Conservation (phyloP, 164 flowering plant species). For the Pachysandra terminalis region DNA sequence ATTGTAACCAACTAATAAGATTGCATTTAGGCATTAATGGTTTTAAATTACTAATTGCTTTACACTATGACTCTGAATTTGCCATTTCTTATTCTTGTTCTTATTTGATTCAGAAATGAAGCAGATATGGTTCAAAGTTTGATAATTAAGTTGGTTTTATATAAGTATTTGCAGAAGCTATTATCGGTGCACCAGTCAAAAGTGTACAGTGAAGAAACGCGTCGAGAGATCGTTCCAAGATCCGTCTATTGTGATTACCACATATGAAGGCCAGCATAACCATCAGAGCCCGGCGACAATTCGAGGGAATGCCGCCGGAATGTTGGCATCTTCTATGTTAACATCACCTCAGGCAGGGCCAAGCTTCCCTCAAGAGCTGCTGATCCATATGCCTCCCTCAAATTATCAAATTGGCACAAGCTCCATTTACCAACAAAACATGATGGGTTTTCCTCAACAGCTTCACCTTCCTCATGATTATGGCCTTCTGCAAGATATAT, state of each 20-base stretch:
- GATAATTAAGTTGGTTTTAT: no score
- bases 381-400: slow-evolving; percentile 33
- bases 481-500: slow-evolving; percentile 53
- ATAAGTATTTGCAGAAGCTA: slow-evolving; percentile 92
- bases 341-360: slow-evolving; percentile 22
- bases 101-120: neutral
- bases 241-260: slow-evolving; percentile 77
- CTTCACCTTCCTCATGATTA: slow-evolving; percentile 30
- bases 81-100: neutral
- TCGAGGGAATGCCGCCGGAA: slow-evolving; percentile 47
- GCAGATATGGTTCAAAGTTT: no score
- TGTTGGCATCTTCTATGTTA: slow-evolving; percentile 41
- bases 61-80: neutral
- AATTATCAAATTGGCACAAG: slow-evolving; percentile 10
- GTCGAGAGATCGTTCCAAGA: slow-evolving; percentile 85
- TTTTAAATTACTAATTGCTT: neutral
- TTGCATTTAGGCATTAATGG: neutral
- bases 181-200: slow-evolving; percentile 87
- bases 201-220: slow-evolving; percentile 82
- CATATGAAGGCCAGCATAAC: slow-evolving; percentile 91
- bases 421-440: slow-evolving; percentile 24
- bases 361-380: slow-evolving; percentile 38
- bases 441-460: slow-evolving; percentile 23
- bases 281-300: slow-evolving; percentile 74
- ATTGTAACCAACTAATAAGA: neutral